A percentile compares a stretch with the other conserved stretches of the same genome.
Conservation (phyloP, 768 basidiomycete genomes). For the Hericium rajendrae region DNA sequence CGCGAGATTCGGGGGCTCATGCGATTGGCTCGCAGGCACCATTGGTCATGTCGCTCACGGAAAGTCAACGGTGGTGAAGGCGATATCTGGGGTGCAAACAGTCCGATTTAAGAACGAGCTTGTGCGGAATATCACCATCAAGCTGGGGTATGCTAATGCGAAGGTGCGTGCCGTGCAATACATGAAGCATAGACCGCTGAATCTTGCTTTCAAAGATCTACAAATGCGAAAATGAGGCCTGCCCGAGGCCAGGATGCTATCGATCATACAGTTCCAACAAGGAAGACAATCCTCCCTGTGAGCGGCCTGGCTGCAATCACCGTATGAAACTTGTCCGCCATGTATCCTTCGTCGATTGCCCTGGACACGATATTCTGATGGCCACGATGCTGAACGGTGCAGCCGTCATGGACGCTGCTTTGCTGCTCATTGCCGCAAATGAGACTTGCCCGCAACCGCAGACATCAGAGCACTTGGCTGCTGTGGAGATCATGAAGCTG, state of each 20-base stretch:
- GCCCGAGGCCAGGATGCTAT: constrained; percentile 91
- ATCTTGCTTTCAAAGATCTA: constrained; percentile 63
- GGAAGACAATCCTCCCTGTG: constrained; percentile 89
- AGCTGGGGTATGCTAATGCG: constrained; percentile 97
- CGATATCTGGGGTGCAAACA: constrained; percentile 96
- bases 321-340: constrained; percentile 90
- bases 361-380: constrained; percentile 99
- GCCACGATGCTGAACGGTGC: constrained; percentile 99
- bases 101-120: constrained; percentile 99
- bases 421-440: constrained; percentile 93
- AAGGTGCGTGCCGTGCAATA: constrained; percentile 51
- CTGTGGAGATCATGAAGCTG: constrained; percentile 99
- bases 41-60: constrained; percentile 99
- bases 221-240: constrained; percentile 91
- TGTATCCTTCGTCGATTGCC: constrained; percentile 97
- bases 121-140: constrained; percentile 98
- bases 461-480: constrained; percentile 96
- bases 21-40: constrained; percentile 48
- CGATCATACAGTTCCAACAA: constrained; percentile 90
- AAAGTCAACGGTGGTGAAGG: constrained; percentile 95
- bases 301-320: constrained; percentile 83
- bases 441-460: constrained; percentile 99
- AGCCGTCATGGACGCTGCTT: constrained; percentile 98
- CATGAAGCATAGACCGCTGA: background rate
- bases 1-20: background rate